Evolutionary conservation across 495 filamentous ascomycete species (phyloP).

Genomic region (Penicillium egyptiacum): DNA sequence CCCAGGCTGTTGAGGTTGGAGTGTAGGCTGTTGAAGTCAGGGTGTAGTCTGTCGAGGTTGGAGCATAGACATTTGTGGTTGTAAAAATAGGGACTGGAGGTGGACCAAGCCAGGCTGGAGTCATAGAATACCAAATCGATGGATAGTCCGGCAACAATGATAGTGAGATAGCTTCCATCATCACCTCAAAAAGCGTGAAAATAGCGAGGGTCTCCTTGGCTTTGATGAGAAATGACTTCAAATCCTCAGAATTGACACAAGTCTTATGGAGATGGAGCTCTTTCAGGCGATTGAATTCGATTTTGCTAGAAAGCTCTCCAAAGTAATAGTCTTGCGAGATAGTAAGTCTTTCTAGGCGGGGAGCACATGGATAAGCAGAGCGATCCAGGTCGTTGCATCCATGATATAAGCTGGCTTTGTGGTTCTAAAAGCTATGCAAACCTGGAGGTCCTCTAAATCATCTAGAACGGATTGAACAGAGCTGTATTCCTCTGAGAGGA

Average conservation of each 20-base stretch:
- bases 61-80: too few species aligned
- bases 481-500: constrained; percentile 5
- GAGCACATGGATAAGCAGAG: neutral
- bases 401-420: too few species aligned
- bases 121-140: too few species aligned
- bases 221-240: neutral
- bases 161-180: neutral
- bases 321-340: constrained; percentile 4
- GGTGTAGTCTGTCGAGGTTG: too few species aligned
- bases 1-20: too few species aligned
- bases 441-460: constrained; percentile 6
- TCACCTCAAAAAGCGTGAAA: neutral
- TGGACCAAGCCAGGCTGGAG: too few species aligned
- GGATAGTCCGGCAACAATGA: too few species aligned
- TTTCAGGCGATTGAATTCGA: constrained; percentile 7
- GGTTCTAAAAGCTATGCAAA: neutral
- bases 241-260: neutral
- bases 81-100: too few species aligned
- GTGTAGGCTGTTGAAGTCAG: too few species aligned
- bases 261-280: constrained; percentile 9
- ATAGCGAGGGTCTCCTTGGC: neutral
- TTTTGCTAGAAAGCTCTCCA: neutral
- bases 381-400: neutral
- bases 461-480: neutral
- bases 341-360: neutral